These are phyloP conservation scores for Arthrinium puccinioides DNA, from an alignment of 2,329 filamentous ascomycete species.

Conservation along the genomic window DNA sequence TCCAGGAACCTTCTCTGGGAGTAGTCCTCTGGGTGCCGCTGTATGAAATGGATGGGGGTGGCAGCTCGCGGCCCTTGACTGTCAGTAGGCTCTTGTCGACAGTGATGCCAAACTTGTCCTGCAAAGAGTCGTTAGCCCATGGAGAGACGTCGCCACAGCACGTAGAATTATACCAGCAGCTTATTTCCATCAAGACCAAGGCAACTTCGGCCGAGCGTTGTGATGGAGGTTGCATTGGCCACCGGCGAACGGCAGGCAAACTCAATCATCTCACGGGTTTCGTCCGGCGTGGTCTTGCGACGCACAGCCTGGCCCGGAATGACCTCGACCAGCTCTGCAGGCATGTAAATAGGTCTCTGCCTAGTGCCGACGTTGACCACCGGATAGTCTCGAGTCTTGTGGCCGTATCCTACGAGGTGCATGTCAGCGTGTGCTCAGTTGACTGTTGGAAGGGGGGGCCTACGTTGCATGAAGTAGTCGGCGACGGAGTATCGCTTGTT, in stretches of 20 bases:
- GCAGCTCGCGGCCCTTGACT: slow-evolving; percentile 63
- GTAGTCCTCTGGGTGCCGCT: slow-evolving; percentile 21
- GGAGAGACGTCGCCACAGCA: too few relatives aligned
- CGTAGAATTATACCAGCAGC: slow-evolving; percentile 31
- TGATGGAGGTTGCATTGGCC: slow-evolving; percentile 61
- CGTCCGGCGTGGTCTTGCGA: slow-evolving; percentile 48
- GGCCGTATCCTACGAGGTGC: slow-evolving; percentile 15
- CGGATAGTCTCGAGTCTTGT: slow-evolving; percentile 32
- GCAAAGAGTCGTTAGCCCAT: too few relatives aligned
- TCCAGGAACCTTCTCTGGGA: slow-evolving; percentile 57
- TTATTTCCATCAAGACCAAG: slow-evolving; percentile 48
- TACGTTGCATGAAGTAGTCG: slow-evolving; percentile 31
- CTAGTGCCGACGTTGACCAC: slow-evolving; percentile 59
- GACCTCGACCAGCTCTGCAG: slow-evolving; percentile 59
- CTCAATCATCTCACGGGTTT: slow-evolving; percentile 62
- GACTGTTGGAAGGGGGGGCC: neutral
- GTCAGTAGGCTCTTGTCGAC: slow-evolving; percentile 59
- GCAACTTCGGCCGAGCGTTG: slow-evolving; percentile 44
- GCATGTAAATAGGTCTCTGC: slow-evolving; percentile 54
- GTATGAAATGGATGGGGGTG: slow-evolving; percentile 56
- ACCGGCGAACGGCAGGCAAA: slow-evolving; percentile 64
- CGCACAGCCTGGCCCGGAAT: slow-evolving; percentile 57
- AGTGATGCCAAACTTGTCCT: slow-evolving; percentile 55
- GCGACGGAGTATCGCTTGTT: slow-evolving; percentile 26
- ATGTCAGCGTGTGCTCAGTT: neutral